phyloP scores from a whole-genome alignment of 176 grass and related monocot genomes.

The Oryza coarctata region DNA sequence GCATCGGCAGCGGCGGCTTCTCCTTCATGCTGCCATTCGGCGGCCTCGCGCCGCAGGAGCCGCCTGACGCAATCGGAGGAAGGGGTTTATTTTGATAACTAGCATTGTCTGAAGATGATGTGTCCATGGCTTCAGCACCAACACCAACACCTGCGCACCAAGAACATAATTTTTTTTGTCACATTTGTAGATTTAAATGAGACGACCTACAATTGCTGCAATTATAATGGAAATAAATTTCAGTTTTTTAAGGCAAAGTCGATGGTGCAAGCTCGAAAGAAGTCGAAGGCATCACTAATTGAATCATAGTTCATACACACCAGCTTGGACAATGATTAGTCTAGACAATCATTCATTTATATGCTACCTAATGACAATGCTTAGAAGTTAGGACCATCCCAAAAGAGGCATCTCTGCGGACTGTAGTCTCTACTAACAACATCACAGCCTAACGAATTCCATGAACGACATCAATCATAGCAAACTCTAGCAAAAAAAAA shows the following conservation, averaged over 20 bases:
- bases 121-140: not conserved
- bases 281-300: not conserved
- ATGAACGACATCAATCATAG: not conserved
- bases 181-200: slow-evolving; percentile 2
- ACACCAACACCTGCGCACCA: slow-evolving; percentile 15
- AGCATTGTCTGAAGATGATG: slow-evolving; percentile 18
- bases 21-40: not conserved
- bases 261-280: not conserved
- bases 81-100: slow-evolving; percentile 11
- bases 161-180: not conserved
- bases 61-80: too few relatives aligned
- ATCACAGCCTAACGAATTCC: not conserved
- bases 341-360: slow-evolving; percentile 10
- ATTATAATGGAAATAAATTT: not conserved
- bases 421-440: not conserved
- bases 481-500: not conserved
- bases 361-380: slow-evolving; percentile 21
- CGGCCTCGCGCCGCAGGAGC: too few relatives aligned
- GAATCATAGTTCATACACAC: not conserved
- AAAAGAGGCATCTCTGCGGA: not conserved
- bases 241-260: not conserved
- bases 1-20: slow-evolving; percentile 28
- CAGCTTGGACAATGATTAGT: slow-evolving; percentile 26
- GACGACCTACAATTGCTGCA: not conserved
- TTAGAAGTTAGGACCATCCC: not conserved